Conservation (phyloP, 768 basidiomycete species). For the Amyloporia xantha region DNA sequence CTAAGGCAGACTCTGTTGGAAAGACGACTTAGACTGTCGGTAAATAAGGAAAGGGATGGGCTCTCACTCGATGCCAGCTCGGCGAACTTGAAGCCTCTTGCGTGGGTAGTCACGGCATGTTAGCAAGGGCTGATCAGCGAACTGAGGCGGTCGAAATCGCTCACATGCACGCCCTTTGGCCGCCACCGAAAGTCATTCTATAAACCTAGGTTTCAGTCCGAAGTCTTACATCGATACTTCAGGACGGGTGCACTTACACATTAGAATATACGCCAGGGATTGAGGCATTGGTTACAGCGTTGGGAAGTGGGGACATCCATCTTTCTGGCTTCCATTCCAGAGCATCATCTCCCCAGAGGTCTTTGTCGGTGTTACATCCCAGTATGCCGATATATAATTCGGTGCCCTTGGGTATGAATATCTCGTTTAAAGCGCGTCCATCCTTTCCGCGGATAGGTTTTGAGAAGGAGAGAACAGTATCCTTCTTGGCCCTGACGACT, state of each 20-base stretch:
- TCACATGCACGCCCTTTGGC: slow-evolving; percentile 23
- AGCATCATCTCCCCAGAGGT: slow-evolving; percentile 34
- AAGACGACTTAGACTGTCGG: no score
- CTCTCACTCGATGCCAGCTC: slow-evolving; percentile 10
- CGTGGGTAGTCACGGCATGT: neutral
- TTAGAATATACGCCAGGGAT: slow-evolving; percentile 18
- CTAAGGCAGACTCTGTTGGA: slow-evolving; percentile 22
- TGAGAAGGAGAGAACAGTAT: slow-evolving; percentile 53
- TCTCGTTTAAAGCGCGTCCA: slow-evolving; percentile 31
- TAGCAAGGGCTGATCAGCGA: neutral
- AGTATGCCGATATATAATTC: slow-evolving; percentile 33
- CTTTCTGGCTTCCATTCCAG: slow-evolving; percentile 23
- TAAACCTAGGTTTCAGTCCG: no score
- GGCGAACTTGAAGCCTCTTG: slow-evolving; percentile 10
- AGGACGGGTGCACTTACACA: slow-evolving; percentile 6
- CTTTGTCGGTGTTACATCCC: slow-evolving; percentile 31
- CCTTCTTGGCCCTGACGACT: slow-evolving; percentile 31
- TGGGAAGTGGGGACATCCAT: slow-evolving; percentile 13
- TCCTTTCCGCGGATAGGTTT: slow-evolving; percentile 37
- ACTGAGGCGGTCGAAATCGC: slow-evolving; percentile 1
- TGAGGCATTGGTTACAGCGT: slow-evolving; percentile 11
- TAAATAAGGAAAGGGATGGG: neutral
- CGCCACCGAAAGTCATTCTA: slow-evolving; percentile 25
- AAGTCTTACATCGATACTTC: neutral
- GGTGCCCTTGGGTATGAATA: slow-evolving; percentile 43